Percentiles rank a stretch among this genome's conserved stretches.
phyloP scores from a whole-genome alignment of 352 stramenopile genomes.

The Phytopythium chamaehyphon region DNA sequence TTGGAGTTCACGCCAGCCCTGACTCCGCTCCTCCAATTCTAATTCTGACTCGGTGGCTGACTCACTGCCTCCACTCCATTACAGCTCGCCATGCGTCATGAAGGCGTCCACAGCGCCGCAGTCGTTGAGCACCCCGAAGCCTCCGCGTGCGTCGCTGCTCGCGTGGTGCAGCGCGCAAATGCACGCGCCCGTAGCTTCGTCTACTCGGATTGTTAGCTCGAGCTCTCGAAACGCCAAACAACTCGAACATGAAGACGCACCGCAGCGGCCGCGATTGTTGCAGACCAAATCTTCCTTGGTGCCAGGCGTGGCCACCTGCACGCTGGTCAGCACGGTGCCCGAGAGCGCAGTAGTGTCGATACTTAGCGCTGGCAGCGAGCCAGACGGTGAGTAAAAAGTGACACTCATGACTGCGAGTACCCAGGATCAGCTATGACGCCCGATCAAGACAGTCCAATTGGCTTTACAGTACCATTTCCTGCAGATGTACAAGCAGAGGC shows the following conservation, averaged over 20 bases:
- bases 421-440: neutral
- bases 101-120: slow-evolving; percentile 63
- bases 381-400: slow-evolving; percentile 65
- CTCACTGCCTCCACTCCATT: too few relatives aligned
- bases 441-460: too few relatives aligned
- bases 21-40: too few relatives aligned
- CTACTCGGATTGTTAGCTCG: slow-evolving; percentile 14
- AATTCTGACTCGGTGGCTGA: too few relatives aligned
- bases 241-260: slow-evolving; percentile 17
- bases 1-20: too few relatives aligned
- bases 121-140: slow-evolving; percentile 42
- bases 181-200: slow-evolving; percentile 60
- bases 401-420: slow-evolving; percentile 24
- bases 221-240: neutral
- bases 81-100: slow-evolving; percentile 59
- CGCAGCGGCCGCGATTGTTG: slow-evolving; percentile 71
- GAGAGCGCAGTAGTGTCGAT: slow-evolving; percentile 30
- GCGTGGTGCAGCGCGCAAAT: slow-evolving; percentile 53
- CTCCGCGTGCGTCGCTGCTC: slow-evolving; percentile 51
- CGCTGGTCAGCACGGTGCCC: slow-evolving; percentile 20
- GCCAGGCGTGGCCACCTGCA: slow-evolving; percentile 23
- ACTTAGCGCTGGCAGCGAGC: slow-evolving; percentile 47
- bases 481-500: slow-evolving; percentile 31
- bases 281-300: slow-evolving; percentile 73
- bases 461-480: slow-evolving; percentile 31